Conservation (phyloP, 306 rosid genomes). For the Prunus mira region DNA sequence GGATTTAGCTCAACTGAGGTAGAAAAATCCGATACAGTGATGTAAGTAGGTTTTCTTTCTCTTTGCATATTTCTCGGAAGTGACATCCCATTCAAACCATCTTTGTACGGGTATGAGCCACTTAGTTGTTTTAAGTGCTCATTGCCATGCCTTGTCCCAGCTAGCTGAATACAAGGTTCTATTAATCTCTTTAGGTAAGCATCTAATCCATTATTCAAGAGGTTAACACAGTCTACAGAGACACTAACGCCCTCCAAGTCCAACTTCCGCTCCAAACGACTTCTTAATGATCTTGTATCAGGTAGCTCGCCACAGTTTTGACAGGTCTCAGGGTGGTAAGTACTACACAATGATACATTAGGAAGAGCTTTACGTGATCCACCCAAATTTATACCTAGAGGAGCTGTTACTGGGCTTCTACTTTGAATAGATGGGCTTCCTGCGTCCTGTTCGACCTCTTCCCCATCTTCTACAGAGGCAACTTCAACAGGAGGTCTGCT, state of each 20-base stretch:
- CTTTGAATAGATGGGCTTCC: slow-evolving; percentile 89
- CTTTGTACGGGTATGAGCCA: slow-evolving; percentile 5
- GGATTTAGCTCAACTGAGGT: slow-evolving; percentile 79
- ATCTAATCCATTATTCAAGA: slow-evolving; percentile 84
- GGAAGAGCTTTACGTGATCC: slow-evolving; percentile 49
- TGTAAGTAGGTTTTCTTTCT: slow-evolving; percentile 28
- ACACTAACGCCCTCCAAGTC: slow-evolving; percentile 56
- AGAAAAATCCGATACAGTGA: slow-evolving; percentile 58
- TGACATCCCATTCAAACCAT: slow-evolving; percentile 33
- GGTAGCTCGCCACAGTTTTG: slow-evolving; percentile 65
- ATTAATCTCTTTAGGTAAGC: slow-evolving; percentile 77
- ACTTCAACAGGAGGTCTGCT: slow-evolving; percentile 85
- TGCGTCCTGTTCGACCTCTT: slow-evolving; percentile 89
- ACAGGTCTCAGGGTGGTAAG: slow-evolving; percentile 56
- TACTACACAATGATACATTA: slow-evolving; percentile 36
- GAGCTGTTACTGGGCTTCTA: slow-evolving; percentile 91
- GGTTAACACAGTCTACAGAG: slow-evolving; percentile 64
- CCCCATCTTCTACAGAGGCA: slow-evolving; percentile 95
- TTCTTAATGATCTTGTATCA: slow-evolving; percentile 61
- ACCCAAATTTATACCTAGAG: slow-evolving; percentile 67
- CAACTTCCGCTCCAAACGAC: slow-evolving; percentile 67
- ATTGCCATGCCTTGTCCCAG: slow-evolving; percentile 48
- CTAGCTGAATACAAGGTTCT: slow-evolving; percentile 59
- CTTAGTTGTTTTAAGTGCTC: slow-evolving; percentile 27
- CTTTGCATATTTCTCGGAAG: slow-evolving; percentile 41